A percentile compares a stretch with the other conserved stretches of the same genome.
Evolutionary conservation across 2,329 filamentous ascomycete species (phyloP).

Genomic region (Aspergillus nomiae): DNA sequence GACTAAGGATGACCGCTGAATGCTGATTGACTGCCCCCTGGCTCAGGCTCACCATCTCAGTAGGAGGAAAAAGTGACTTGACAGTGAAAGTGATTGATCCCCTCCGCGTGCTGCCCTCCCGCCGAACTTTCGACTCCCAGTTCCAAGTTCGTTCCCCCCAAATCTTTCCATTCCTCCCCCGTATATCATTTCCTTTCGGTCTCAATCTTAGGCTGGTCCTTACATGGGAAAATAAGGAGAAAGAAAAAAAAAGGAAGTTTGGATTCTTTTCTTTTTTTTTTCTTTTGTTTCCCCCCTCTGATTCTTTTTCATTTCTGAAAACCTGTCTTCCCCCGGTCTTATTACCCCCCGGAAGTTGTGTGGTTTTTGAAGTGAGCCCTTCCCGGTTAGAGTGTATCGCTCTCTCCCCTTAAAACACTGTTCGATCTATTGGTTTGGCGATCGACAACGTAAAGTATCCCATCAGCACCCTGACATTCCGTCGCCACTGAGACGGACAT

Average conservation of each 20-base stretch:
- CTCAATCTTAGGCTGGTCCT: slow-evolving; percentile 23
- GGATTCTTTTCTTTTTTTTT: background rate
- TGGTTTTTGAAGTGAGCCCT: slow-evolving; percentile 24
- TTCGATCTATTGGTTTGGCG: slow-evolving; percentile 16
- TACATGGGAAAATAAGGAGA: slow-evolving; percentile 14
- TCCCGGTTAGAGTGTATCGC: slow-evolving; percentile 26
- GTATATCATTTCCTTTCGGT: slow-evolving; percentile 12
- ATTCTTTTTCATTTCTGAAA: background rate
- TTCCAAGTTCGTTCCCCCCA: background rate
- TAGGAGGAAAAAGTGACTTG: background rate
- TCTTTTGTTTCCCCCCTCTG: background rate
- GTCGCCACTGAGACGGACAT: slow-evolving; percentile 12
- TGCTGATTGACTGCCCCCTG: slow-evolving; percentile 8
- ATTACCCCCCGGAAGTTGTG: slow-evolving; percentile 15
- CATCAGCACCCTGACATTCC: slow-evolving; percentile 18
- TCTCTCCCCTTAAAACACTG: slow-evolving; percentile 27
- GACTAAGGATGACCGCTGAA: slow-evolving; percentile 1
- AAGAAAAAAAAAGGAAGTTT: background rate
- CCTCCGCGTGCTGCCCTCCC: slow-evolving; percentile 6
- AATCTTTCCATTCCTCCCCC: slow-evolving; percentile 3
- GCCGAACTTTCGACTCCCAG: background rate
- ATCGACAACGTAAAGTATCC: slow-evolving; percentile 19
- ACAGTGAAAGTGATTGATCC: slow-evolving; percentile 1
- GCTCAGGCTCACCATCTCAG: slow-evolving; percentile 8
- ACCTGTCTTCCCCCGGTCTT: background rate